Base-by-base conservation (phyloP, 768 basidiomycete genomes). In the Suillus subalutaceus region DNA sequence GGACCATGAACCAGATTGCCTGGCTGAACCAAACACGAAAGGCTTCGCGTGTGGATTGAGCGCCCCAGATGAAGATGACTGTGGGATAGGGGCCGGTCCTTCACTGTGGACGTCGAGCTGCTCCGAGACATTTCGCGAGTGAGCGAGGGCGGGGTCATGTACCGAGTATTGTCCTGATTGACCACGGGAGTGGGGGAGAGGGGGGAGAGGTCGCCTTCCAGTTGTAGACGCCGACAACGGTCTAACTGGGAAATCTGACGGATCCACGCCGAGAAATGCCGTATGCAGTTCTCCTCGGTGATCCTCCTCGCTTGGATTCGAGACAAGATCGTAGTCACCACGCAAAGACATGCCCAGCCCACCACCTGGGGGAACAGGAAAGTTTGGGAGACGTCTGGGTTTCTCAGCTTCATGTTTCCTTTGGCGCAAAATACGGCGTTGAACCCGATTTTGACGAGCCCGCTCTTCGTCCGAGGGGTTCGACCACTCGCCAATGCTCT, bases 391-490 rank as follows among this genome's bases (percentile, higher is more conserved):
- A 40, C 90, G 85, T 61, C 92, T 86, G 9, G 91, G 92, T 63
- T 83, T 82, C 74, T 91, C 89, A 1, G 82, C 73, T 64, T 85
- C 85, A 20, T 80, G 83, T 13, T 73, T 75, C 70, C 78, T 79
- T 40, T 69, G 72, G 23, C 86, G 86, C 43, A 85, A 85, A 65
- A 86, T 75, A 46, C 90, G 87, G 55, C 89, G 86, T 52, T 90
- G 86, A 55, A 86, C 77, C 38, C 91, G 87, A 38, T 83, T 78
- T 68, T 88, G 88, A 26, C 92, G 86, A 4, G 90, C 92, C 37
- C 90, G 85, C 73, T 95, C 93, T 76, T 95, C 93, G 72, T 95
- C 93, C 32, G 93, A 95, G 20, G 93, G 93, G 72, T 95, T 95
- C 30, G 93, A 95, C 86, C 86, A 95, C 79, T 95, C 93, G 35